Base-by-base conservation (phyloP, 148 eudicot genomes). In the Diospyros lotus region DNA sequence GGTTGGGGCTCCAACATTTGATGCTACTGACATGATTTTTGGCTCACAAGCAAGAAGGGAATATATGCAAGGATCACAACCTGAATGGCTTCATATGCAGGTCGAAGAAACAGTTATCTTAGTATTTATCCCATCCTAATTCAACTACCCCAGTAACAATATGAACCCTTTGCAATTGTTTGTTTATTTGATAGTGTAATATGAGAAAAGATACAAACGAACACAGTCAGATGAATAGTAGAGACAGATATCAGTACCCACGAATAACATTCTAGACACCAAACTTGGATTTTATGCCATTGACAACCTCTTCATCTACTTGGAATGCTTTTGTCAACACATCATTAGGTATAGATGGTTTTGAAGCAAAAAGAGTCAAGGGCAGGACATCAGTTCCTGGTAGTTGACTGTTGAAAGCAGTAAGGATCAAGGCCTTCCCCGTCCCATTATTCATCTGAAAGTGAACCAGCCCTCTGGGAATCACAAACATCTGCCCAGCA, bases 1-100 rank as follows among this genome's bases (percentile, higher is more conserved):
- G 88, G 85, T 89, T 4, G 87, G 84, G 4, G 68, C 83, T 14
- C 78, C 87, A 45, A 46, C 88, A 51, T 89, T 85, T 78, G 93
- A 93, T 74, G 80, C 90, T 13, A 71, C 80, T 39, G 91, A 84
- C 40, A 82, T 90, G 83, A 71, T 93, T 64, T 86, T 76, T 65
- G 84, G 84, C 43, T 55, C 89, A n/a, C 92, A 87, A 79, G 84
- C 87, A 58, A 80, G 87, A 67, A 84, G 90, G 74, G 98, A 89
- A 74, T 84, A 85, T 52, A 76, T 80, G 63, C 86, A 83, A 76
- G 90, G 86, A 72, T 62, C 87, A 17, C 89, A 87, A 62, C 74
- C 86, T 2, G 93, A 56, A 56, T 93, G 98, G 98, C 90, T 93
- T 60, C 93, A 87, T 79, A 93, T 93, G 90, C 96, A 93, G 75